Evolutionary conservation across 2,329 filamentous ascomycete genomes (phyloP).

Genomic region (Sporothrix brunneoviolacea): DNA sequence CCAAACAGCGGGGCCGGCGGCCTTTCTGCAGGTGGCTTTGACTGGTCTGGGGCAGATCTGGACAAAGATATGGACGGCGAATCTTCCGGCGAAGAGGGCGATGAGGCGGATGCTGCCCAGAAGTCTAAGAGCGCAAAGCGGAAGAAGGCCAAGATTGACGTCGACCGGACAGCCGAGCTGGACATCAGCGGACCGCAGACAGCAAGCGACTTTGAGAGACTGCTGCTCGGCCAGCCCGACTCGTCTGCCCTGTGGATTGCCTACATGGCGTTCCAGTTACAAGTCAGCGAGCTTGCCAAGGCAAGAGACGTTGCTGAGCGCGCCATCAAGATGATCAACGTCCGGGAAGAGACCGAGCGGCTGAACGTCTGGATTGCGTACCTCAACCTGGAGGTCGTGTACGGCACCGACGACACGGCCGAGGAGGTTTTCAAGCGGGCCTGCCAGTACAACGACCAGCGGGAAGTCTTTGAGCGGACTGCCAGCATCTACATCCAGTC

Average conservation of each 20-base stretch:
- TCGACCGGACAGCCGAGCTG: conserved; percentile 87
- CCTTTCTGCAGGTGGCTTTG: conserved; percentile 70
- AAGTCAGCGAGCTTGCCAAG: conserved; percentile 80
- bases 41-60: conserved; percentile 73
- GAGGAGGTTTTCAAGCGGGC: conserved; percentile 87
- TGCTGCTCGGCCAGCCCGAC: conserved; percentile 85
- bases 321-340: conserved; percentile 83
- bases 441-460: conserved; percentile 86
- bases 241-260: conserved; percentile 91
- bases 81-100: conserved; percentile 36
- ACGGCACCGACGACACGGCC: conserved; percentile 73
- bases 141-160: conserved; percentile 72
- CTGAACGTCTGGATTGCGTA: conserved; percentile 92
- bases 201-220: conserved; percentile 84
- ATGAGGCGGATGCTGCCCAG: conserved; percentile 13
- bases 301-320: conserved; percentile 86
- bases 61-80: conserved; percentile 46
- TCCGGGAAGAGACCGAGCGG: conserved; percentile 86
- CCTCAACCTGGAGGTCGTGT: conserved; percentile 89
- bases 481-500: conserved; percentile 94
- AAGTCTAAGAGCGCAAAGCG: conserved; percentile 50
- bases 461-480: conserved; percentile 82
- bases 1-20: conserved; percentile 37
- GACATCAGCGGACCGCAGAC: conserved; percentile 85
- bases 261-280: conserved; percentile 98